Base-by-base conservation (phyloP, 495 filamentous ascomycete species). In the Bombardia bombarda region DNA sequence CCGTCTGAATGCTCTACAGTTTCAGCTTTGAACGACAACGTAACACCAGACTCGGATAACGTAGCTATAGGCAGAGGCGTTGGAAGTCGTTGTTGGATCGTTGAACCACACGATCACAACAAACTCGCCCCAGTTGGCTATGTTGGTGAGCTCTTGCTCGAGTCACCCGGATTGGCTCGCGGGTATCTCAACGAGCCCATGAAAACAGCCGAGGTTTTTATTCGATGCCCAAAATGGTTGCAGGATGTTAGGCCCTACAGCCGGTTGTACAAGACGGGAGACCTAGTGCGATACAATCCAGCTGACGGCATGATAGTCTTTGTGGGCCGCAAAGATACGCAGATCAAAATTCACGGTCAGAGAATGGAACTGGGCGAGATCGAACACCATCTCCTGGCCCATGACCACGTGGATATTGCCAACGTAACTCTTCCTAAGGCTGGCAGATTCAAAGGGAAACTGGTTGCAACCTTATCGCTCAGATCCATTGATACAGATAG, bases 101-200 rank as follows among this genome's bases (percentile, higher is more conserved):
- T 86, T 72, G 55, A 82, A 82, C 41, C 66, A 78, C 22, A 60
- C 54, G 7, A 80, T 73, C 34, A 70, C 63, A 3, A 77, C 72
- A 10, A 64, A 1, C 75, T 82, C 7, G 79, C 82, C 3, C 60
- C 86, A 5, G 70, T 82, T 9, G 87, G 87, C 12, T 76, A 72
- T 7, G 63, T 86, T 30, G 87, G 87, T 7, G 87, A 93, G 56
- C 70, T 93, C n/a, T 82, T 82, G 51, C 69, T 90, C n/a, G 80
- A 79, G 23, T 84, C 86, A 0, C 59, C 67, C 0, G 35, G 49
- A 1, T 45, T 72, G 1, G 54, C 47, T 8, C 16, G 77, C 45
- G 84, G 85, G 3, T 90, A 90, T 47, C 67, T 87, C 35, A 88
- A 90, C 44, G 71, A 84, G 8, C 65, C 74, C 3, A 75, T 18